Conservation (phyloP, 1,139 yeast genomes). For the Suhomyces choctaworum region DNA sequence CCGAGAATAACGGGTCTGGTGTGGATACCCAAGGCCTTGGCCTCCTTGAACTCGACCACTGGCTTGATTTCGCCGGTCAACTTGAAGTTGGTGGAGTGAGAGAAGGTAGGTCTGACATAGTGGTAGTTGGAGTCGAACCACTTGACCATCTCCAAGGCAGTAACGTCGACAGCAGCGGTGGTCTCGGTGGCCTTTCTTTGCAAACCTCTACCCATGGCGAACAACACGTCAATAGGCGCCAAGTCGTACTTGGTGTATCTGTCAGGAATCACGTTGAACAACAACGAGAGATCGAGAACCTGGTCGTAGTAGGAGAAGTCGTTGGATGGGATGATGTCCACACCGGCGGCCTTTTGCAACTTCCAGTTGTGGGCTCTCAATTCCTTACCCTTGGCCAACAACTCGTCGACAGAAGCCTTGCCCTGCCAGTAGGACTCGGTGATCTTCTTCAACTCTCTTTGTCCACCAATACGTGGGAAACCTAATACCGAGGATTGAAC, state of each 20-base stretch:
- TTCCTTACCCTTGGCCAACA: constrained; percentile 89
- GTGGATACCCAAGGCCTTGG: constrained; percentile 91
- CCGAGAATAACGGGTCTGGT: constrained; percentile 97
- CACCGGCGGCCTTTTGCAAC: constrained; percentile 96
- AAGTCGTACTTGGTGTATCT: constrained; percentile 92
- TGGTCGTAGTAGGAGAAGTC: constrained; percentile 99
- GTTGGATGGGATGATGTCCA: constrained; percentile 93
- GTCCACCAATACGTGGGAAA: constrained; percentile 99
- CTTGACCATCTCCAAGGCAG: constrained; percentile 99
- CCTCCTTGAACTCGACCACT: constrained; percentile 96
- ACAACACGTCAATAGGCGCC: constrained; percentile 86
- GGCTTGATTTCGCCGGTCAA: constrained; percentile 91
- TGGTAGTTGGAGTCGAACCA: constrained; percentile 99
- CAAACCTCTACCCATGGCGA: constrained; percentile 99
- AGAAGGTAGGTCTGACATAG: constrained; percentile 98
- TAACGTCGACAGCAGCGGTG: constrained; percentile 90
- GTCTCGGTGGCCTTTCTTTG: constrained; percentile 94
- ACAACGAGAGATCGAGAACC: constrained; percentile 85
- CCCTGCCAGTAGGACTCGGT: constrained; percentile 99
- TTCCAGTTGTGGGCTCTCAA: constrained; percentile 97
- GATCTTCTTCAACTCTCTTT: constrained; percentile 98
- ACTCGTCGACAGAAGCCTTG: constrained; percentile 82
- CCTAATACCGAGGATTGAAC: constrained; percentile 97
- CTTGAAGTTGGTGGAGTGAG: constrained; percentile 93
- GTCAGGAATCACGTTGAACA: constrained; percentile 95